Evolutionary conservation across 257 asterid genomes (phyloP).

Genomic region (Schizonepeta tenuifolia): DNA sequence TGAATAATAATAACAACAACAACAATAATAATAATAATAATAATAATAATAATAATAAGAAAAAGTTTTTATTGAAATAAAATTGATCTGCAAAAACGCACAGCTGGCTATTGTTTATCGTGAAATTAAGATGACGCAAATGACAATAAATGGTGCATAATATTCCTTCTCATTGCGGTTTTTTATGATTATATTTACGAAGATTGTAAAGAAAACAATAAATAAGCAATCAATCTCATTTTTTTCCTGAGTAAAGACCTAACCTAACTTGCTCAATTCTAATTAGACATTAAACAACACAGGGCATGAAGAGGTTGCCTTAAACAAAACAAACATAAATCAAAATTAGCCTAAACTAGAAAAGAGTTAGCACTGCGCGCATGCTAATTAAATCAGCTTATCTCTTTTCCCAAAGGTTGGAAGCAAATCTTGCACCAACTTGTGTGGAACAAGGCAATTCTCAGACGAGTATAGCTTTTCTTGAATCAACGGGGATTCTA

Average conservation of each 20-base stretch:
- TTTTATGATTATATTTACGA: constrained; percentile 16
- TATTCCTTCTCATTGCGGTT: constrained; percentile 27
- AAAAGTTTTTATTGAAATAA: not conserved
- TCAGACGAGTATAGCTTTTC: constrained; percentile 71
- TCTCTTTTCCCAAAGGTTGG: constrained; percentile 20
- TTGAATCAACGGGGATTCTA: constrained; percentile 63
- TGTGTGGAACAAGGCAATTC: constrained; percentile 62
- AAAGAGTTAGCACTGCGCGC: not conserved
- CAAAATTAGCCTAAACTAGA: constrained; percentile 26
- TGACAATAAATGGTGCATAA: constrained; percentile 14
- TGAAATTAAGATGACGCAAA: not conserved
- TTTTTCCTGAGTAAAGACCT: constrained; percentile 30
- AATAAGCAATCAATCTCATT: constrained; percentile 26
- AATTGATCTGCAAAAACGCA: too few relatives aligned
- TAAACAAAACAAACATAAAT: constrained; percentile 23
- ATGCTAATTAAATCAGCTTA: not conserved
- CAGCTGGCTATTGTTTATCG: not conserved
- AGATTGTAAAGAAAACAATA: constrained; percentile 5
- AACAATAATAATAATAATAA: too few relatives aligned
- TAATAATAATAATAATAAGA: not conserved
- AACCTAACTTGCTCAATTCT: constrained; percentile 1
- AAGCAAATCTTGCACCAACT: constrained; percentile 37
- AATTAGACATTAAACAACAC: too few relatives aligned
- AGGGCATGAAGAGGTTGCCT: constrained; percentile 14
- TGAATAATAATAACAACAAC: not conserved